phyloP scores from a whole-genome alignment of 345 rosid species.

The Linum tenue region DNA sequence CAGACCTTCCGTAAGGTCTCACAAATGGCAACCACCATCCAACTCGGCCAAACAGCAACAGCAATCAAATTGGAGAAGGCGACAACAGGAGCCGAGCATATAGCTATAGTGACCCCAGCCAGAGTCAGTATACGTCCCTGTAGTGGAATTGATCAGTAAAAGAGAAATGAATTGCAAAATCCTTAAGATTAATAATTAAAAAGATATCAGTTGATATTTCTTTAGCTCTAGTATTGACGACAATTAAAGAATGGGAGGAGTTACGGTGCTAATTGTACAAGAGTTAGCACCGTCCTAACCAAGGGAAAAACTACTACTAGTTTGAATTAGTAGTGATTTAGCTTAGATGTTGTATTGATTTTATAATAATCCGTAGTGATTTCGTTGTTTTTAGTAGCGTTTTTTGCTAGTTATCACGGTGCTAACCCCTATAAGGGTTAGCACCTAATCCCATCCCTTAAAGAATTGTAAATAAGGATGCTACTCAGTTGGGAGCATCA shows the following conservation, averaged over 20 bases:
- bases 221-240: too few species aligned
- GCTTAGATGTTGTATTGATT: too few species aligned
- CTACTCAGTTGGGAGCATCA: not conserved
- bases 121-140: conserved; percentile 78
- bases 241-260: not conserved
- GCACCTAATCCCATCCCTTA: too few species aligned
- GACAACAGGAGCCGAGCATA: conserved; percentile 70
- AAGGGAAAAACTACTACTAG: too few species aligned
- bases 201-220: not conserved
- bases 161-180: not conserved
- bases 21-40: conserved; percentile 65
- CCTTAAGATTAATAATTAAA: not conserved
- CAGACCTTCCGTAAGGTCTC: conserved; percentile 87
- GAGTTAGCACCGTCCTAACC: too few species aligned
- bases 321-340: too few species aligned
- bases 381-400: too few species aligned
- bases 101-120: conserved; percentile 70
- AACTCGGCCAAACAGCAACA: conserved; percentile 81
- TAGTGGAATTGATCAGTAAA: conserved; percentile 16
- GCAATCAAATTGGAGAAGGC: conserved; percentile 64
- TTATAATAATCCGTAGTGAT: too few species aligned
- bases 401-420: too few species aligned
- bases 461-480: not conserved
- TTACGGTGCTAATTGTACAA: too few species aligned
- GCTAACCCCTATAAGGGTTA: too few species aligned